Evolutionary conservation across 2,329 filamentous ascomycete species (phyloP).

Genomic region (Xylariales sp.): DNA sequence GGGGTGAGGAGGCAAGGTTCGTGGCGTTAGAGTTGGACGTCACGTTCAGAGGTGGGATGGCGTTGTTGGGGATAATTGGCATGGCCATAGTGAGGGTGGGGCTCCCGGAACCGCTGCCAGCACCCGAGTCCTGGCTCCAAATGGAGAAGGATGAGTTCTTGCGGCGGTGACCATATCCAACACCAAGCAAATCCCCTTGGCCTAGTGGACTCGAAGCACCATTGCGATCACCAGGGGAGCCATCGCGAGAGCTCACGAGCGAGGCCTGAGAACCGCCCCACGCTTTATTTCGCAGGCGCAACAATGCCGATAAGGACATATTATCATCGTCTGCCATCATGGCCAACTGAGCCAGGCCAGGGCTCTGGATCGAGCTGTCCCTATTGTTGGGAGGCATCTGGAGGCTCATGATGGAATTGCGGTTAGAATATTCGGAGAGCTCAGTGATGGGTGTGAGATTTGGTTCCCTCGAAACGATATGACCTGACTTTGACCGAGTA

Average conservation of each 20-base stretch:
- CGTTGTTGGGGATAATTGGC: constrained; percentile 18
- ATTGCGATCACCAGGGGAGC: constrained; percentile 33
- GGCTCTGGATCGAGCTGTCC: constrained; percentile 53
- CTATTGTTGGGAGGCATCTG: constrained; percentile 47
- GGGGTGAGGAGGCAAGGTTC: constrained; percentile 1
- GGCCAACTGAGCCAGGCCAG: constrained; percentile 74
- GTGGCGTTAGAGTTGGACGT: constrained; percentile 15
- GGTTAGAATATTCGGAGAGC: constrained; percentile 89
- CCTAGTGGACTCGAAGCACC: constrained; percentile 39
- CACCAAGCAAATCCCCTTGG: constrained; percentile 17
- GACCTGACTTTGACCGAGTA: constrained; percentile 68
- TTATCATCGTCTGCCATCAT: constrained; percentile 63
- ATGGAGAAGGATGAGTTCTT: constrained; percentile 48
- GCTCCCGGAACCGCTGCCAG: constrained; percentile 41
- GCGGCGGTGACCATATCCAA: constrained; percentile 29
- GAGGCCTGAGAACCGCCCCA: constrained; percentile 81
- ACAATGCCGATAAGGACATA: constrained; percentile 68
- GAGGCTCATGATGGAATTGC: constrained; percentile 83
- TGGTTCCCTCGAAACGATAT: constrained; percentile 73
- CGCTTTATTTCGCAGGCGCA: constrained; percentile 68
- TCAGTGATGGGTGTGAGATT: constrained; percentile 96
- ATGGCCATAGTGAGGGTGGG: constrained; percentile 44
- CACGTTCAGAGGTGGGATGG: constrained; percentile 13
- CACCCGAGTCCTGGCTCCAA: constrained; percentile 44
- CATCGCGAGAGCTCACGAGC: constrained; percentile 51